Base-by-base conservation (phyloP, 2,329 filamentous ascomycete genomes). In the Talaromyces sp. region DNA sequence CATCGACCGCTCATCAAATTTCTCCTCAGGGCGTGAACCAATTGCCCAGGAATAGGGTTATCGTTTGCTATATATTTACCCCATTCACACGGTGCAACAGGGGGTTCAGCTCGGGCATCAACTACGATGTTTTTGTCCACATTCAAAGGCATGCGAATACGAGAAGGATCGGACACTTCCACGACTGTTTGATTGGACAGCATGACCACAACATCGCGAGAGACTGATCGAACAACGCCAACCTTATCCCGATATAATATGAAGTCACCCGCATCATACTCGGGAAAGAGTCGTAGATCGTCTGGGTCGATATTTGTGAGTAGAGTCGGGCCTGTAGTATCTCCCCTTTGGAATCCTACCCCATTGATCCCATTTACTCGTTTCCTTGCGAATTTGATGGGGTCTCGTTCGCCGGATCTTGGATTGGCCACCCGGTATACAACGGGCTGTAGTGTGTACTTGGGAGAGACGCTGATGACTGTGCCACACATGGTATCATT, bases 221-320 rank as follows among this genome's bases (percentile, higher is more conserved):
- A 73, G 51, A 81, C 73, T 2, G 79, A 74, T 56, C 80, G 75
- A 4, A 87, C 77, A 11, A 79, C 70, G 1, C 85, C 85, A 3
- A 86, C 68, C 81, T 83, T 86, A 64, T 82, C 77, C 19, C 79
- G 74, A 67, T 81, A 83, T 12, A 85, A 74, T 24, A 86, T 74
- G 32, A 82, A 74, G 57, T 83, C 80, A 4, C 81, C 81, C 62
- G 80, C 78, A 6, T 74, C 67, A 62, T 78, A 80, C 54, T 80
- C 72, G 61, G 80, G 74, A 12, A 77, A 74, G 58, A 75, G 73
- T 59, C 71, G 69, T 7, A 84, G 69, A 61, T 83, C 81, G 56
- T 75, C 70, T 3, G 76, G 70, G 3, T 78, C 74, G 2, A 83
- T 71, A 56, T 75, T 66, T 8, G 71, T 70, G 51, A 81, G 68